Evolutionary conservation across 2,329 filamentous ascomycete species (phyloP).

Genomic region (Fusarium pseudograminearum): DNA sequence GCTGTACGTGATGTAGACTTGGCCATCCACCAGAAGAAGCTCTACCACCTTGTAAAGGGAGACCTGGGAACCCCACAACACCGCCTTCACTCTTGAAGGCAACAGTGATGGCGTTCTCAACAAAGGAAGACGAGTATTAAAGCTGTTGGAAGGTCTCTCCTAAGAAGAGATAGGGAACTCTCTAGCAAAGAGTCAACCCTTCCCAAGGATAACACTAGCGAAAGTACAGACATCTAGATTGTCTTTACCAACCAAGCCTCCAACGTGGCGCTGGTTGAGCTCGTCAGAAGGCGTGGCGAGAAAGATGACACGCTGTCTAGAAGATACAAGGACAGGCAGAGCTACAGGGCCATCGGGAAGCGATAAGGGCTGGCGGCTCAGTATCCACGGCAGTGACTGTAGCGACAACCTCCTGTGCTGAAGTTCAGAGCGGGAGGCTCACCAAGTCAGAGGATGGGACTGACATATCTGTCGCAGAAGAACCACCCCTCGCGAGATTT

Average conservation of each 20-base stretch:
- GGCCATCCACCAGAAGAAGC: constrained; percentile 4
- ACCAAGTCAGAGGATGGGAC: fast-evolving
- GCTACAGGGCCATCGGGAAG: neutral
- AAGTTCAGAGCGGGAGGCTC: neutral
- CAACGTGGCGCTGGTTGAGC: neutral
- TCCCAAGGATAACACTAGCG: neutral
- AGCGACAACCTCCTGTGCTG: neutral
- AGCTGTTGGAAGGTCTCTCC: neutral
- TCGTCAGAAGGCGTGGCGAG: neutral
- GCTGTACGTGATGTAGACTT: constrained; percentile 10
- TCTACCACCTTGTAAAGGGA: neutral
- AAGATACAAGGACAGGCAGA: neutral
- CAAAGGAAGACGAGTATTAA: neutral
- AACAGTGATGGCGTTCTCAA: neutral
- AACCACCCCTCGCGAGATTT: neutral
- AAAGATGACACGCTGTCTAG: neutral
- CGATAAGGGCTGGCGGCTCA: neutral
- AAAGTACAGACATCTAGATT: neutral
- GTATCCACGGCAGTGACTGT: neutral
- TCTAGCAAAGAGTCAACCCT: neutral
- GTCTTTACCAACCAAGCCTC: neutral
- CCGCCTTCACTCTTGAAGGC: neutral
- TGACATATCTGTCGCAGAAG: too few species aligned
- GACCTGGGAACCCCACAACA: neutral
- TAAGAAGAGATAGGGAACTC: neutral